Conservation (phyloP, 805 yeast species). For the Candida glaebosa region DNA sequence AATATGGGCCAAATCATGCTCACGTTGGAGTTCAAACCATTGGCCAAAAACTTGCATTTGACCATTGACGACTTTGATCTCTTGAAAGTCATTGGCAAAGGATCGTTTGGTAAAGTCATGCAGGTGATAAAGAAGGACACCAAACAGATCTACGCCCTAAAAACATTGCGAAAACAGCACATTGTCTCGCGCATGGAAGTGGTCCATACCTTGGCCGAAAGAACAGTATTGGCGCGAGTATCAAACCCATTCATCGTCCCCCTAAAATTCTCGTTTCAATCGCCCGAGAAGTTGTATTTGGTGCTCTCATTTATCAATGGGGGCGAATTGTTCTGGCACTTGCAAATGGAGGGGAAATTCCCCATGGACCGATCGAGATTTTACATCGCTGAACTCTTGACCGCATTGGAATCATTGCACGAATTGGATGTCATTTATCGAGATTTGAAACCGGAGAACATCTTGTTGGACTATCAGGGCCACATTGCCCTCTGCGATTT, state of each 20-base stretch:
- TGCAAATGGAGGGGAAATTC: conserved; percentile 87
- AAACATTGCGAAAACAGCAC: conserved; percentile 90
- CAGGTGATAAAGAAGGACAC: conserved; percentile 97
- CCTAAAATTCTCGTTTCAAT: conserved; percentile 90
- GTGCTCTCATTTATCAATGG: conserved; percentile 94
- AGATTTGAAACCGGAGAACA: conserved; percentile 95
- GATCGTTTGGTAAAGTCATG: conserved; percentile 98
- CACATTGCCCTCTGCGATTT: conserved; percentile 97
- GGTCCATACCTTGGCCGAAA: conserved; percentile 92
- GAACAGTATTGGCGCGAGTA: conserved; percentile 90
- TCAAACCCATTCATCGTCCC: conserved; percentile 96
- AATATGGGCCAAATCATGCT: conserved; percentile 53
- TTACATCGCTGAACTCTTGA: conserved; percentile 88
- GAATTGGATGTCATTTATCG: conserved; percentile 90
- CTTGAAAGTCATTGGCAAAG: conserved; percentile 94
- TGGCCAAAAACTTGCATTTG: conserved; percentile 56
- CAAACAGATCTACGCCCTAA: conserved; percentile 88
- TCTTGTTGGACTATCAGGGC: conserved; percentile 90
- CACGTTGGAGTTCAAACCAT: conserved; percentile 66
- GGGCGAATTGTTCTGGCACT: conserved; percentile 92
- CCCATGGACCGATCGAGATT: conserved; percentile 86
- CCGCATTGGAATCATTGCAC: conserved; percentile 91
- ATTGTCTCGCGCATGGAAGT: conserved; percentile 93
- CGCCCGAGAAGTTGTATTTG: conserved; percentile 90
- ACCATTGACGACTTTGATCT: conserved; percentile 90